phyloP scores from a whole-genome alignment of 345 rosid species.

The Theobroma cacao region DNA sequence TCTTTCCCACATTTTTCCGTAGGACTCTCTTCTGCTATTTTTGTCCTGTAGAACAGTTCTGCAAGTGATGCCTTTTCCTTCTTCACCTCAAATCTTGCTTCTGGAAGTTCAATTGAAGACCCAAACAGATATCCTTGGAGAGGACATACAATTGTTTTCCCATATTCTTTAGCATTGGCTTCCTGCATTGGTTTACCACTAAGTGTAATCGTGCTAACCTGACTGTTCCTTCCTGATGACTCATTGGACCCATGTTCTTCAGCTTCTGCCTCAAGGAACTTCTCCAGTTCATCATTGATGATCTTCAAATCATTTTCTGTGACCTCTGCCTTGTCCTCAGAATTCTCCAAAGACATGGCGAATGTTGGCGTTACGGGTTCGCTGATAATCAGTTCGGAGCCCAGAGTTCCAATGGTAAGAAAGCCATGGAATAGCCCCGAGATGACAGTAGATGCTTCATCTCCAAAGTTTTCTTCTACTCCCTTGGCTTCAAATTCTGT shows the following conservation, averaged over 20 bases:
- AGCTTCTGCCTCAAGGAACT: conserved; percentile 79
- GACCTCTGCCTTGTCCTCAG: conserved; percentile 42
- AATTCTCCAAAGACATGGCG: conserved; percentile 45
- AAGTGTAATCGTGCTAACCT: conserved; percentile 56
- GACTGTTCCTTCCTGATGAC: conserved; percentile 64
- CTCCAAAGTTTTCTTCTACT: conserved; percentile 25
- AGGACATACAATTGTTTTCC: conserved; percentile 45
- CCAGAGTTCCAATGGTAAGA: conserved; percentile 89
- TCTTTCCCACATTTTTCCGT: conserved; percentile 34
- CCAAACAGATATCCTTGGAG: conserved; percentile 86
- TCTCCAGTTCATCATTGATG: conserved; percentile 60
- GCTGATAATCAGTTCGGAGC: conserved; percentile 44
- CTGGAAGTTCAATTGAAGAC: conserved; percentile 55
- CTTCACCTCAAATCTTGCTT: conserved; percentile 41
- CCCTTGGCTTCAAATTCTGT: conserved; percentile 29
- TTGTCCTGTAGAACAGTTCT: conserved; percentile 64
- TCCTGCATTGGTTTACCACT: conserved; percentile 48
- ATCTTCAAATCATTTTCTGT: conserved; percentile 64
- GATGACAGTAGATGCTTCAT: conserved; percentile 34
- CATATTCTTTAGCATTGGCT: conserved; percentile 39
- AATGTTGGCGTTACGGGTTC: conserved; percentile 77
- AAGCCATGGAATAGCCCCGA: conserved; percentile 72
- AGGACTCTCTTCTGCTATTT: conserved; percentile 37
- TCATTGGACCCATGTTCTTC: conserved; percentile 56
- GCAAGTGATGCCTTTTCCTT: conserved; percentile 71